Base-by-base conservation (phyloP, 2,329 filamentous ascomycete species). In the Sporothrix pallida region DNA sequence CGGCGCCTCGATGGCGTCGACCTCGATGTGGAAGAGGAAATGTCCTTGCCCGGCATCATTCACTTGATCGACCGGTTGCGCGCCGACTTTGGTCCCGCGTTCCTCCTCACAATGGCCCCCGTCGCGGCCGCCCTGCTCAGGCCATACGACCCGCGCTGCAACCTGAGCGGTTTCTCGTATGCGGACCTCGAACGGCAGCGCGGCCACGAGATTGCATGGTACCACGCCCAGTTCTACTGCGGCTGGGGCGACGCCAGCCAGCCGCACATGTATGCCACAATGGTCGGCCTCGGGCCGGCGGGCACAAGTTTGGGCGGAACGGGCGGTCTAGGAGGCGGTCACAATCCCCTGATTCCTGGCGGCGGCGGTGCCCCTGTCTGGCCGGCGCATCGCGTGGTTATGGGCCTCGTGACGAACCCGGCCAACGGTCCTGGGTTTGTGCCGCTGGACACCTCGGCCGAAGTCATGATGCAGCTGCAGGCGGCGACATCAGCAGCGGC, bases 151-250 rank as follows among this genome's bases (percentile, higher is more conserved):
- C 80, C 84, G n/a, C 84, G 87, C 72, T 85, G 88, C 72, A 91
- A 92, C 80, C 84, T 96, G 0, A 92, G 89, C 65, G 93, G 93
- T 0, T 95, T 95, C 80, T 87, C 89, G 77, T 95, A 96, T 80
- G 86, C 89, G 44, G 86, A 89, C 52, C 84, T 95, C 6, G 92
- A 95, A 80, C 86, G 86, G 42, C 84, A 87, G 81, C 84, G 89
- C 26, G 90, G 90, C 0, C 79, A 80, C 17, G 86, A 91, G 75
- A 91, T 95, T 26, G 87, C 86, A 0, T 96, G 92, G 92, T 95
- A 95, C 79, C 95, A 95, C 78, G 86, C 91, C 13, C 93, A 95
- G 78, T 95, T 95, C 81, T 95, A 96, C 83, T 94, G 92, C 78
- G 92, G 92, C 0, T 95, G 93, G 93, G 92, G 92, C 4, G 89